These are phyloP conservation scores for Yarrowia deformans DNA, from an alignment of 805 yeast genomes.

Conservation along the genomic window DNA sequence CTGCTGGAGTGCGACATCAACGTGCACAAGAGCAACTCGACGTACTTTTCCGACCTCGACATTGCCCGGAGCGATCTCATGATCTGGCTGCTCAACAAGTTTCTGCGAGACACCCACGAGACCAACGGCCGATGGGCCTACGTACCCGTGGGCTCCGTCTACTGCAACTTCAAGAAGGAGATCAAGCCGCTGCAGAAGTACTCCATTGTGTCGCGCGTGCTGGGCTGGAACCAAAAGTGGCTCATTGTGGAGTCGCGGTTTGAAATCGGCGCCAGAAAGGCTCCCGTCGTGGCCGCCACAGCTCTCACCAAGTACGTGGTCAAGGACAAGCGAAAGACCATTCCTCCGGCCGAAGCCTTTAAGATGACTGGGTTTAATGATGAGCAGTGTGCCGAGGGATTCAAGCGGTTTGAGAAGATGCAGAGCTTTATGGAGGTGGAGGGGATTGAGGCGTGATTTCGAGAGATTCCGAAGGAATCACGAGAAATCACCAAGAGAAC, in stretches of 20 bases:
- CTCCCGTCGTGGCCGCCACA: constrained; percentile 58
- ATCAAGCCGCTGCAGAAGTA: constrained; percentile 71
- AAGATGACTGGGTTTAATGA: constrained; percentile 62
- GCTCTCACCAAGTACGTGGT: constrained; percentile 81
- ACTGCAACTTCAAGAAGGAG: constrained; percentile 72
- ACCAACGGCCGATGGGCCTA: constrained; percentile 58
- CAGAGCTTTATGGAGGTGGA: constrained; percentile 17
- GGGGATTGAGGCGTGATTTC: background rate
- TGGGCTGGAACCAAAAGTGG: constrained; percentile 92
- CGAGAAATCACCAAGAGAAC: too few relatives aligned
- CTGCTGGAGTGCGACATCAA: constrained; percentile 86
- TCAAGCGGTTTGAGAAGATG: constrained; percentile 44
- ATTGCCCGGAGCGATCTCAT: constrained; percentile 73
- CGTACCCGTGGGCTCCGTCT: constrained; percentile 78
- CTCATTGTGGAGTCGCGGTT: constrained; percentile 73
- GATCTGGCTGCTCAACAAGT: constrained; percentile 62
- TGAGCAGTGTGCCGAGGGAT: constrained; percentile 52
- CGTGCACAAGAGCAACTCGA: constrained; percentile 85
- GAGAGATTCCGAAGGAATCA: background rate
- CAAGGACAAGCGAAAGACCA: constrained; percentile 78
- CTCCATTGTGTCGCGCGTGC: constrained; percentile 61
- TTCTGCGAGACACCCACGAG: constrained; percentile 58
- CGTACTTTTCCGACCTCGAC: constrained; percentile 84
- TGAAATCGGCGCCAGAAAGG: constrained; percentile 51
- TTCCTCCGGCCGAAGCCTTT: constrained; percentile 68